Evolutionary conservation across 2,329 filamentous ascomycete genomes (phyloP), one percentile per base, ranked within the genome.

Genomic region (Phaeosphaeriaceae sp.): DNA sequence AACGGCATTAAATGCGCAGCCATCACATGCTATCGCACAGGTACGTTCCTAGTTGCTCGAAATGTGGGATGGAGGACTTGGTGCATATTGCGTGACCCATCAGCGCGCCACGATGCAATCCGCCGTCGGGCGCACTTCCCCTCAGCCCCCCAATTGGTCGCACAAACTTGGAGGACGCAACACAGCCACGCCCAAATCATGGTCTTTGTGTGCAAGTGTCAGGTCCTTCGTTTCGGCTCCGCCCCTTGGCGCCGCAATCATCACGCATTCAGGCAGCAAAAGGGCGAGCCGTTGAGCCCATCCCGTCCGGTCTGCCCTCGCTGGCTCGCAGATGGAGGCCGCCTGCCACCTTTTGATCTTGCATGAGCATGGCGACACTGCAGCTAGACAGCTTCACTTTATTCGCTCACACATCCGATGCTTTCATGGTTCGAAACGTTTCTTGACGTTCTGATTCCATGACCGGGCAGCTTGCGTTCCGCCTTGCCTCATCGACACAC

Each of bases 401-500:
- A 45, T 36, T 51, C 53, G 41, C 22, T 41, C 25, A 25, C 25
- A 17, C 15, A 15, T 19, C 24, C 20, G 53, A 51, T 53, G 54
- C 53, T 25, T 27, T 48, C 27, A 51, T 54, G 40, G 31, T 47
- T 51, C 9, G 25, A 51, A 36, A 7, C 24, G 13, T 7, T 25
- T 25, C 19, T 10, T 49, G 25, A 46, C 36, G 31, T 46, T 46
- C 42, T 47, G 41, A 40, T 40, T 25, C 19, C 9, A 20, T 51
- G 21, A 25, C 27, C 27, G 46, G 21, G n/a, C 19, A 3, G 19
- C 21, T 45, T 52, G 46, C 36, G 56, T 58, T 15, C 46, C 41
- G 45, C 61, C 41, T 60, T 57, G 41, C 65, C 62, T 58, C 58
- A 63, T 69, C 58, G 65, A 63, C 31, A 70, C 70, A 73, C 71